Evolutionary conservation across 2,329 filamentous ascomycete genomes (phyloP).

Genomic region (Alternaria gansuensis): DNA sequence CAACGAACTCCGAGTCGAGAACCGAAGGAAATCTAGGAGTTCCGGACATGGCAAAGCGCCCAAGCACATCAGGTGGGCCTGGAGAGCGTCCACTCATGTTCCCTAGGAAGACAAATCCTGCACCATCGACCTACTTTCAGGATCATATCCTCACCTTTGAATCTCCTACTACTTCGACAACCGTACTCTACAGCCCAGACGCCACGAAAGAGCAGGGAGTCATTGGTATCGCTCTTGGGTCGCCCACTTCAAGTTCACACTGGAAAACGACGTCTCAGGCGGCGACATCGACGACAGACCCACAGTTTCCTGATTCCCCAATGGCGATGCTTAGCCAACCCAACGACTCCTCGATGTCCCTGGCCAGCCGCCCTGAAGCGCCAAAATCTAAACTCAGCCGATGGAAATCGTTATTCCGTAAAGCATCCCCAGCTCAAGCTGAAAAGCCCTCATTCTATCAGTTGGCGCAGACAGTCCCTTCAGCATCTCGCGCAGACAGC

Average conservation of each 20-base stretch:
- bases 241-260: conserved; percentile 46
- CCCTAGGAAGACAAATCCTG: conserved; percentile 49
- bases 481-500: conserved; percentile 42
- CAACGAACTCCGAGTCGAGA: conserved; percentile 39
- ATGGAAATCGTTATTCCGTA: conserved; percentile 54
- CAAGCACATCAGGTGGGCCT: conserved; percentile 48
- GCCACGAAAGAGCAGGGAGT: conserved; percentile 40
- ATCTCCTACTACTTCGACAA: conserved; percentile 42
- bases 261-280: conserved; percentile 41
- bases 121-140: conserved; percentile 36
- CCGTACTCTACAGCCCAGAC: conserved; percentile 45
- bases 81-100: conserved; percentile 47
- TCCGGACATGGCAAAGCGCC: conserved; percentile 45
- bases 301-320: conserved; percentile 15
- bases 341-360: conserved; percentile 20
- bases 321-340: conserved; percentile 22
- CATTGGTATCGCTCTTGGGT: conserved; percentile 54
- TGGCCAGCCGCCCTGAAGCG: conserved; percentile 25
- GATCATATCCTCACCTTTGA: conserved; percentile 39
- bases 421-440: conserved; percentile 35
- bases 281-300: conserved; percentile 18
- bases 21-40: conserved; percentile 38
- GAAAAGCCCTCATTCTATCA: conserved; percentile 50
- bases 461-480: conserved; percentile 36
- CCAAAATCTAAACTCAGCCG: conserved; percentile 50